Conservation (phyloP, 192 early-diverging fungal species). For the Backusella liffmaniae region DNA sequence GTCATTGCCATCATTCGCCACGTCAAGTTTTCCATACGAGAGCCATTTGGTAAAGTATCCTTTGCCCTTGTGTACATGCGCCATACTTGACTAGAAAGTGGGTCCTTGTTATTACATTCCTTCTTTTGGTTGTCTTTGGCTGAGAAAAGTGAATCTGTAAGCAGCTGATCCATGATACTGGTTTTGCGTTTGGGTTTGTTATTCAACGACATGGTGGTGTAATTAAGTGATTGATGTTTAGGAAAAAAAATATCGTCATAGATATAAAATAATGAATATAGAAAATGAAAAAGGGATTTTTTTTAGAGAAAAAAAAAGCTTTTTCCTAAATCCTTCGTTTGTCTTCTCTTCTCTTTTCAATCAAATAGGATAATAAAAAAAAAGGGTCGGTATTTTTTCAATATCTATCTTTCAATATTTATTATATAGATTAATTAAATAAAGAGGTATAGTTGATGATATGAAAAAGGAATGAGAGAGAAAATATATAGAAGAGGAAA, state of each 20-base stretch:
- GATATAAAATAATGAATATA: background rate
- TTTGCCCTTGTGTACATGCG: slow-evolving; percentile 78
- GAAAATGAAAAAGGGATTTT: background rate
- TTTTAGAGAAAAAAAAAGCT: background rate
- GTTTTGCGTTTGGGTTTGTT: background rate
- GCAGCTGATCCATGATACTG: slow-evolving; percentile 11
- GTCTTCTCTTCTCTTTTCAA: background rate
- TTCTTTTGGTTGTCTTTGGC: background rate
- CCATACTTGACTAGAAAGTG: slow-evolving; percentile 65
- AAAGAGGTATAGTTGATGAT: background rate
- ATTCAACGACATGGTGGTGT: slow-evolving; percentile 14
- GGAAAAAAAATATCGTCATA: slow-evolving; percentile 16
- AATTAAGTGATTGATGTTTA: slow-evolving; percentile 5
- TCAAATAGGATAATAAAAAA: background rate
- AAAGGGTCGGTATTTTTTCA: background rate
- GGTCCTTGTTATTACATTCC: slow-evolving; percentile 41
- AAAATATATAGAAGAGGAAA: background rate
- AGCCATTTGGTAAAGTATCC: slow-evolving; percentile 74
- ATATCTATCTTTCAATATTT: background rate
- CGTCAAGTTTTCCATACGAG: slow-evolving; percentile 76
- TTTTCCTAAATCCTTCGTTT: background rate
- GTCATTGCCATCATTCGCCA: slow-evolving; percentile 84
- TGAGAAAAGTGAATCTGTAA: slow-evolving; percentile 13
- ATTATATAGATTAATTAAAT: background rate
- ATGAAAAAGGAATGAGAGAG: background rate